A percentile compares a stretch with the other conserved stretches of the same genome.
These are phyloP conservation scores for Brassica nigra DNA, from an alignment of 345 rosid genomes.

Conservation along the genomic window DNA sequence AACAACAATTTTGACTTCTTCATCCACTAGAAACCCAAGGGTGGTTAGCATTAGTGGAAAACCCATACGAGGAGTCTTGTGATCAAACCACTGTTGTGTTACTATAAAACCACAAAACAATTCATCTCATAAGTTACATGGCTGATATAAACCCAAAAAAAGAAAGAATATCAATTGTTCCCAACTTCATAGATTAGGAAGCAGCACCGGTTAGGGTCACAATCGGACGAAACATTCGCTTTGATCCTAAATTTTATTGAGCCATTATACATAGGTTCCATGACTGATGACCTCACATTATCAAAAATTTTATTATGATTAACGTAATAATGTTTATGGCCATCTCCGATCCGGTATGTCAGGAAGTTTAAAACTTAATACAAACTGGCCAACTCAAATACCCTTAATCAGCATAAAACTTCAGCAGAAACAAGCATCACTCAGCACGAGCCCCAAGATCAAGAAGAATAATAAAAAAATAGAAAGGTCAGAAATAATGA, in stretches of 20 bases:
- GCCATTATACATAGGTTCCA: too few relatives aligned
- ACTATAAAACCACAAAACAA: conserved; percentile 3
- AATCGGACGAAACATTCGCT: too few relatives aligned
- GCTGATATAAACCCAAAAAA: neutral
- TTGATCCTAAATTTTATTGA: too few relatives aligned
- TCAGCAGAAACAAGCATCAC: too few relatives aligned
- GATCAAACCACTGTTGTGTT: conserved; percentile 1
- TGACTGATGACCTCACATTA: too few relatives aligned
- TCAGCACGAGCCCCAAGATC: neutral
- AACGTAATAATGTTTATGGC: too few relatives aligned
- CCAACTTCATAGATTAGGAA: neutral
- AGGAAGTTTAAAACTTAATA: neutral
- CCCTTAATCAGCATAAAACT: too few relatives aligned
- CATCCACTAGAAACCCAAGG: neutral
- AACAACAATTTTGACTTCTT: neutral
- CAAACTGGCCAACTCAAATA: neutral
- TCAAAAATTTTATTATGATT: too few relatives aligned
- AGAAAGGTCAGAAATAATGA: neutral
- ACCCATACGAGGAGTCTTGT: neutral
- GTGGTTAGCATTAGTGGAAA: neutral
- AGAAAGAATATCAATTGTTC: neutral
- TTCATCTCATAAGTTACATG: neutral
- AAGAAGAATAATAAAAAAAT: neutral
- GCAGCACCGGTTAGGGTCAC: too few relatives aligned
- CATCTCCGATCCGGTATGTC: too few relatives aligned